These are phyloP conservation scores for Tetradesmus lagerheimii DNA, from an alignment of 139 green algal species.

Conservation along the genomic window DNA sequence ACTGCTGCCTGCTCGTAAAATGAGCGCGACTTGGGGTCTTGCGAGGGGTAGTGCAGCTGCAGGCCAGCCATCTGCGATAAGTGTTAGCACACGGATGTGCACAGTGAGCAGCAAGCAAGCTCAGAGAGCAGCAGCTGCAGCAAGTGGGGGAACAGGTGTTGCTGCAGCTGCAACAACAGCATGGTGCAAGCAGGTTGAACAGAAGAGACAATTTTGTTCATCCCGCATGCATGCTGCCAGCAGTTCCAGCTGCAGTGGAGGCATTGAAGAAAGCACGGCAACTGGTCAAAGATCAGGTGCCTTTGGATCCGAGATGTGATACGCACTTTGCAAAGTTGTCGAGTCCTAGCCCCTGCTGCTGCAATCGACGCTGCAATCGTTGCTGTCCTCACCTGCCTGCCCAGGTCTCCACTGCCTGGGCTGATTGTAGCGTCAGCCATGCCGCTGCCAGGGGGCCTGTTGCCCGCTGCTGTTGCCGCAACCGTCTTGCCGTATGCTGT, in stretches of 20 bases:
- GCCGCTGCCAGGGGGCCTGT: constrained; percentile 24
- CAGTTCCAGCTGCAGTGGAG: no score
- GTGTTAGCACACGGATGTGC: not conserved
- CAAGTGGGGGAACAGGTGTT: not conserved
- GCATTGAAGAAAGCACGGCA: no score
- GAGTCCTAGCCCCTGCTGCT: not conserved
- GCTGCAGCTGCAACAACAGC: no score
- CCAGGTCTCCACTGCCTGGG: not conserved
- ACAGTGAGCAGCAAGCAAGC: not conserved
- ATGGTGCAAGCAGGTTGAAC: no score
- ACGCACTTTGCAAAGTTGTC: no score
- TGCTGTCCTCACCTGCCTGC: constrained; percentile 11
- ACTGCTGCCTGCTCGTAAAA: constrained; percentile 85
- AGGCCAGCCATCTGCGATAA: not conserved
- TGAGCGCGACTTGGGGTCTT: constrained; percentile 40
- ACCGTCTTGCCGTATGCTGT: constrained; percentile 60
- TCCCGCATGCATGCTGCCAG: no score
- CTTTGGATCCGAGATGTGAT: no score
- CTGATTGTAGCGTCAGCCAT: not conserved
- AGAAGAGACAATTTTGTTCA: no score
- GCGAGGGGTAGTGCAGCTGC: constrained; percentile 46
- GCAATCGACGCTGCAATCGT: not conserved
- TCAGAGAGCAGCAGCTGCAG: not conserved
- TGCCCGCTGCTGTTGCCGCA: not conserved
- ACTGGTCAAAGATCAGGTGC: no score